Evolutionary conservation across 306 rosid species (phyloP).

Genomic region (Lathyrus aphaca): DNA sequence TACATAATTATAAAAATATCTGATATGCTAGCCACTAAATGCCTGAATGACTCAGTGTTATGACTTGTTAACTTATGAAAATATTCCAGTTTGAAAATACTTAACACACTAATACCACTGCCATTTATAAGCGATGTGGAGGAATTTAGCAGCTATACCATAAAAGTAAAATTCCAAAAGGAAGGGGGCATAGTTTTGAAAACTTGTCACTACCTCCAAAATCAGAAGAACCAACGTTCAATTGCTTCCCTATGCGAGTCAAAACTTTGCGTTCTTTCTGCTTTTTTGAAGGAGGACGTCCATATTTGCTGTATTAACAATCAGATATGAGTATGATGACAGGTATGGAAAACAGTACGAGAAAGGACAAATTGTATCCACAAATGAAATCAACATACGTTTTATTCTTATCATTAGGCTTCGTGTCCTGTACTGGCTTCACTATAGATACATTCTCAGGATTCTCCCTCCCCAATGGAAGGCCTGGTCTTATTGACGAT

Average conservation of each 20-base stretch:
- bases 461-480: constrained; percentile 65
- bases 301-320: constrained; percentile 66
- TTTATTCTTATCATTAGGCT: constrained; percentile 65
- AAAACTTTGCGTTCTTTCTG: constrained; percentile 73
- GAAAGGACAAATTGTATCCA: constrained; percentile 22
- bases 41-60: constrained; percentile 18
- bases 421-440: constrained; percentile 61
- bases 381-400: constrained; percentile 49
- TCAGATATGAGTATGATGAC: constrained; percentile 8
- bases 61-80: constrained; percentile 1
- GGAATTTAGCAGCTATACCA: constrained; percentile 17
- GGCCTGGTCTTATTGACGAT: constrained; percentile 54
- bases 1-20: constrained; percentile 13
- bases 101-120: constrained; percentile 30
- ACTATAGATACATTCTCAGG: constrained; percentile 49
- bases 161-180: constrained; percentile 16
- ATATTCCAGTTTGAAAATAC: constrained; percentile 20
- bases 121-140: neutral
- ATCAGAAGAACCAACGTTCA: constrained; percentile 58
- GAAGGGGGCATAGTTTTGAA: constrained; percentile 22
- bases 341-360: constrained; percentile 17
- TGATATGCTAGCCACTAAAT: constrained; percentile 20
- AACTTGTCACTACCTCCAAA: constrained; percentile 61
- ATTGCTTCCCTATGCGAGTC: constrained; percentile 62
- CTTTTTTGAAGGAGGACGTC: constrained; percentile 85